Evolutionary conservation across 331 rosid species (phyloP), one percentile per base, ranked within the genome.

Genomic region (Telfairia occidentalis): DNA sequence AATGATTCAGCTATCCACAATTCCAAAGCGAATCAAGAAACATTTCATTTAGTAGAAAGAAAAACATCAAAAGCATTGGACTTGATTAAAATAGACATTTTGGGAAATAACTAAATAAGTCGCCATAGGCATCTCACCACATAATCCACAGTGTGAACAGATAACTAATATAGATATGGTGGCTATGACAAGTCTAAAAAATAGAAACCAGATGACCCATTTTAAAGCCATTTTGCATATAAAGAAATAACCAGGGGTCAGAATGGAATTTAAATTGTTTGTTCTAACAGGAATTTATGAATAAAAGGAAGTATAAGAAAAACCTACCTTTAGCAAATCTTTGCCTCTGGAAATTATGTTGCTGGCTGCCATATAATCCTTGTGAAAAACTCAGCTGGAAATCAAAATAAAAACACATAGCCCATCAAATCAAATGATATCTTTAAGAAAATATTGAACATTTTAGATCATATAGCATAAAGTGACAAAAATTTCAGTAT

Each of bases 331-430:
- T 83, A 65, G 81, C 61, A 80, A 73, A 81, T 82, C 80, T 78
- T 71, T 66, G 82, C 76, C 78, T 82, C 75, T 80, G 86, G 79
- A 78, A 78, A 76, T 72, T 83, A 60, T 70, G 80, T 73, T 77
- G 84, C 71, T 79, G 89, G 82, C 80, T 81, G 57, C 74, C 73
- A 73, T 82, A 81, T 76, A 79, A 83, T 71, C 88, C 83, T 65
- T 26, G 88, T 42, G 96, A 80, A 55, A 86, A 78, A 77, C 83
- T 85, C 78, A 86, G 74, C 98, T 95, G 91, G 75, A 81, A 69
- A 86, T 67, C 75, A 77, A 77, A 81, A 64, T 2, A 85, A 59
- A 3, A 71, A 85, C 78, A 23, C 63, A 42, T 24, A 37, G 50
- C 32, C 32, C 52, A 15, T 43, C 12, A n/a, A 40, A 28, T 76